Percentiles rank a stretch among this genome's conserved stretches.
Conservation (phyloP, 2,329 filamentous ascomycete genomes). For the Fusarium sp. region DNA sequence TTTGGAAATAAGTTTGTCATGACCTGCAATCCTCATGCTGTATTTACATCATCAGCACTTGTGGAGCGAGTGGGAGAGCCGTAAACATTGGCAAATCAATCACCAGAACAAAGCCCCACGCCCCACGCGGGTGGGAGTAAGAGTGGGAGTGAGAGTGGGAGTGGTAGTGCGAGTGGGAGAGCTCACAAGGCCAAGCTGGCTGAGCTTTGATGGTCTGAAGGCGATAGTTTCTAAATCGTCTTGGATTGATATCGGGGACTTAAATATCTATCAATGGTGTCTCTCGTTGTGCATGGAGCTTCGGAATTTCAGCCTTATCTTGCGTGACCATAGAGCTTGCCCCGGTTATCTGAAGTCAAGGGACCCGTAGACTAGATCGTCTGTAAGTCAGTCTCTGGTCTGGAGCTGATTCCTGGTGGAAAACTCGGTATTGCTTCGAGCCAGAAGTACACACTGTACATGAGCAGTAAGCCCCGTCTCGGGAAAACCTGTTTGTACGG, state of each 20-base stretch:
- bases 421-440: conserved; percentile 17
- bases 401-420: conserved; percentile 12
- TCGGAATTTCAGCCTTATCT: conserved; percentile 40
- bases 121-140: conserved; percentile 48
- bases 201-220: conserved; percentile 17
- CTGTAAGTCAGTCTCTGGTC: conserved; percentile 6
- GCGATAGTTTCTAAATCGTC: conserved; percentile 1
- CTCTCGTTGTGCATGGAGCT: conserved; percentile 23
- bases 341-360: conserved; percentile 31
- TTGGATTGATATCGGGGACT: conserved; percentile 17
- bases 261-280: conserved; percentile 30
- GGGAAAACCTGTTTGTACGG: conserved; percentile 37
- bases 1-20: conserved; percentile 51
- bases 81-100: conserved; percentile 47
- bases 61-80: conserved; percentile 50
- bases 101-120: conserved; percentile 46
- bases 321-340: conserved; percentile 39
- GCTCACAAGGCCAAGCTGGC: conserved; percentile 43
- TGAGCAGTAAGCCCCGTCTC: conserved; percentile 5
- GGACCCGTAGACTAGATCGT: conserved; percentile 28
- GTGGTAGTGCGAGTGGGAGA: conserved; percentile 24
- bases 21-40: conserved; percentile 33
- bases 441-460: conserved; percentile 6
- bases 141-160: background rate
- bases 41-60: conserved; percentile 46